Base-by-base conservation (phyloP, 2,329 filamentous ascomycete genomes). In the Venturia effusa region DNA sequence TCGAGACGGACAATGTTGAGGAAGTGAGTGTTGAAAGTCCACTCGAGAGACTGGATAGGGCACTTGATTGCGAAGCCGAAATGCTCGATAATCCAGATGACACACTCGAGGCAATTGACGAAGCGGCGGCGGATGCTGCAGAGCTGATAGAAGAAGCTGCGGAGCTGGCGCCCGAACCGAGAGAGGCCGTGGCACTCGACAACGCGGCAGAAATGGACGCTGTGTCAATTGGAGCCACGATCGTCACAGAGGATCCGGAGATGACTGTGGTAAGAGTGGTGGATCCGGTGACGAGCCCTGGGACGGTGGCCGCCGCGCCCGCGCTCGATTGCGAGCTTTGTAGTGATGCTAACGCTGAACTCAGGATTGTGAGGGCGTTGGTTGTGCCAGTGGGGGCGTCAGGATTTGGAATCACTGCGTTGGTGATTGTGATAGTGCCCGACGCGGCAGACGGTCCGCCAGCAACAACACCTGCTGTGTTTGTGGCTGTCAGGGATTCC, bases 161-260 rank as follows among this genome's bases (percentile, higher is more conserved):
- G 1, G 83, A 81, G 67, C 80, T 82, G 60, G 78, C 80, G 61
- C 81, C 83, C 54, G 81, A 84, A 3, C 79, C 80, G n/a, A 34
- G 40, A 6, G 45, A 32, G 24, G 61, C 45, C 10, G 41, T 27
- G 32, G 43, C 61, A 24, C 30, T 55, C 11, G 61, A 39, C 19
- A n/a, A 30, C 2, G 45, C 34, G 13, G 34, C 61, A 1, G 40
- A 37, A n/a, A 37, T 51, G 27, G 48, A n/a, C 7, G 10, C 61
- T n/a, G 40, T 63, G 34, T 51, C 41, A 22, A 63, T 39, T 57
- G 61, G 61, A 2, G 61, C 34, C 4, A 45, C 34, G 34, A 40
- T 55, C 5, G 34, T 63, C 2, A 39, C n/a, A 8, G 61, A 51
- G 2, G 57, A 60, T 27, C 57, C 57, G 22, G 32, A 39, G 40